phyloP scores from a whole-genome alignment of 805 yeast genomes.

The Candida rishiriensis region DNA sequence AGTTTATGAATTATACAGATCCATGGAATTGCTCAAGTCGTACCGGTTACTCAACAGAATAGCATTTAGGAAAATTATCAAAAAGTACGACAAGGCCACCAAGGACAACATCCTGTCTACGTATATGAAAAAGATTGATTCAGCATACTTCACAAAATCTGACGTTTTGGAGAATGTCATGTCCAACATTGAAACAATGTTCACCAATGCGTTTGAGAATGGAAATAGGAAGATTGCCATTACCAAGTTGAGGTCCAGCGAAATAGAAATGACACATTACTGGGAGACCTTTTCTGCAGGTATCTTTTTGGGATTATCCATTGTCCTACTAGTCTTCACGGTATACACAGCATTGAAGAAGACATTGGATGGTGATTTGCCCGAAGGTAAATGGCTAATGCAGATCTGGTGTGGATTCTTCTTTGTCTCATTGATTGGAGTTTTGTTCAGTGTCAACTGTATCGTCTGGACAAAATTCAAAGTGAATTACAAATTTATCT shows the following conservation, averaged over 20 bases:
- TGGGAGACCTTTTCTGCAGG: slow-evolving; percentile 58
- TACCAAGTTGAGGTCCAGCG: slow-evolving; percentile 57
- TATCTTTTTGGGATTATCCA: slow-evolving; percentile 58
- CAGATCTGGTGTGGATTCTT: slow-evolving; percentile 95
- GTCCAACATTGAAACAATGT: slow-evolving; percentile 62
- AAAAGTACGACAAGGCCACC: slow-evolving; percentile 82
- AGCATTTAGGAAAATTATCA: slow-evolving; percentile 83
- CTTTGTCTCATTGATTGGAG: slow-evolving; percentile 51
- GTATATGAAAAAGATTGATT: slow-evolving; percentile 57
- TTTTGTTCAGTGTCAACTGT: slow-evolving; percentile 66
- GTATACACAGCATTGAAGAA: slow-evolving; percentile 39
- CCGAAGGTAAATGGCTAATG: slow-evolving; percentile 57
- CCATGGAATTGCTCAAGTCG: slow-evolving; percentile 63
- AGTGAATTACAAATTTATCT: slow-evolving; percentile 87
- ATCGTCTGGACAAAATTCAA: slow-evolving; percentile 67
- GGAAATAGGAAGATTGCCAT: slow-evolving; percentile 69
- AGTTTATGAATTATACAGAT: slow-evolving; percentile 65
- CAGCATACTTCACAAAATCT: slow-evolving; percentile 55
- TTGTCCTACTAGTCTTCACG: slow-evolving; percentile 64
- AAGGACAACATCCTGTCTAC: slow-evolving; percentile 36
- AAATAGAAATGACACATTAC: slow-evolving; percentile 36
- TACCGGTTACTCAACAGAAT: slow-evolving; percentile 77
- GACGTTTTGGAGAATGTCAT: slow-evolving; percentile 63
- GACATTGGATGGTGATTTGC: slow-evolving; percentile 35
- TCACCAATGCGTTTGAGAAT: slow-evolving; percentile 59